A percentile compares a stretch with the other conserved stretches of the same genome.
Conservation (phyloP, 2,329 filamentous ascomycete species). For the Dactylellina haptotyla region DNA sequence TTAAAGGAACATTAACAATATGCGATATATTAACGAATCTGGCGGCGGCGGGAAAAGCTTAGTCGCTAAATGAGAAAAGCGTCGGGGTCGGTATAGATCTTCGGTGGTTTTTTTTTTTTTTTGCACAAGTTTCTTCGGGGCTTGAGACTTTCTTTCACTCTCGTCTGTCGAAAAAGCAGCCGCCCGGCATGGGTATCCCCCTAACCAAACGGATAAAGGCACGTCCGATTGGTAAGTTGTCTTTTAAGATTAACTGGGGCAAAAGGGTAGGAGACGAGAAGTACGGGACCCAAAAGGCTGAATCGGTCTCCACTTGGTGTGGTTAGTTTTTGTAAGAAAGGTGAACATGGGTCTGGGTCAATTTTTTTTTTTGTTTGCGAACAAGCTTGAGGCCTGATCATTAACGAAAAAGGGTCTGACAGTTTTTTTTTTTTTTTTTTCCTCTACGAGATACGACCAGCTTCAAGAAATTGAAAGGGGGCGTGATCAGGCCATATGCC, state of each 20-base stretch:
- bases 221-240: conserved; percentile 35
- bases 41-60: not conserved
- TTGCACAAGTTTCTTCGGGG: too few species aligned
- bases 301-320: conserved; percentile 10
- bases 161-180: conserved; percentile 27
- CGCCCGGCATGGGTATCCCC: conserved; percentile 24
- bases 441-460: not conserved
- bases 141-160: too few species aligned
- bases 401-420: not conserved
- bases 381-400: too few species aligned
- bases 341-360: not conserved
- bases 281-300: conserved; percentile 22
- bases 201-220: conserved; percentile 39
- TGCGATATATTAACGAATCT: not conserved
- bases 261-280: not conserved
- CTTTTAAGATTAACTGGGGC: conserved; percentile 42
- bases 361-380: too few species aligned
- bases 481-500: conserved; percentile 41
- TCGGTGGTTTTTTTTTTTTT: conserved; percentile 1
- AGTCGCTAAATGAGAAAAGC: not conserved
- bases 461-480: conserved; percentile 14
- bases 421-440: not conserved
- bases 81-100: conserved; percentile 7
- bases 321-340: conserved; percentile 1
- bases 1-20: not conserved